A percentile compares a stretch with the other conserved stretches of the same genome.
Evolutionary conservation across 2,329 filamentous ascomycete genomes (phyloP).

Genomic region (Hymenoscyphus salicellus): DNA sequence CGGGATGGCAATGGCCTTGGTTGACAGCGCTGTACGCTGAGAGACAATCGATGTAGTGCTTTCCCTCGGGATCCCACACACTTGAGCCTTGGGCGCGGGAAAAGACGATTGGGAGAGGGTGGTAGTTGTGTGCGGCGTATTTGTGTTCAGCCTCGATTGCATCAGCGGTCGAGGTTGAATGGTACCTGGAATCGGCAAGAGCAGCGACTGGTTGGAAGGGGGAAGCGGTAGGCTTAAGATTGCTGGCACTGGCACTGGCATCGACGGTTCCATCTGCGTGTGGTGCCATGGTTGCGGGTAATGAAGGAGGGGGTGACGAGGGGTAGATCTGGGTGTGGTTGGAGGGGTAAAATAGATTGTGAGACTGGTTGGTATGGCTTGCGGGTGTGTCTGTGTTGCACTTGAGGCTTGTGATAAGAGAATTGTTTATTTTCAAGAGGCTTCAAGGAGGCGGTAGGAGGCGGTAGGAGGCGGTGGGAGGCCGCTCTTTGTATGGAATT

Average conservation of each 20-base stretch:
- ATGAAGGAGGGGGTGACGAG: slow-evolving; percentile 1
- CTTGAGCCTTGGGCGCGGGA: slow-evolving; percentile 77
- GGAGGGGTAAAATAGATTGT: neutral
- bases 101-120: slow-evolving; percentile 93
- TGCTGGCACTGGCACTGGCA: slow-evolving; percentile 36
- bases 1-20: slow-evolving; percentile 96
- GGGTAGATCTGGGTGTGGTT: neutral
- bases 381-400: neutral
- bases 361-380: neutral
- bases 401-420: neutral
- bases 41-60: slow-evolving; percentile 94
- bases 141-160: slow-evolving; percentile 80
- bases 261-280: slow-evolving; percentile 49
- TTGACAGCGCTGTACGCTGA: slow-evolving; percentile 98
- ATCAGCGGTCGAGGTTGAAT: slow-evolving; percentile 72
- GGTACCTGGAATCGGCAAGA: slow-evolving; percentile 48
- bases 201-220: slow-evolving; percentile 33
- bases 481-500: neutral
- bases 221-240: slow-evolving; percentile 35
- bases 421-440: neutral
- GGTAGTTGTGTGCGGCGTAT: slow-evolving; percentile 97
- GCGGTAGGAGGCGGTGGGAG: neutral
- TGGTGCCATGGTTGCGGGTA: slow-evolving; percentile 51
- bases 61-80: slow-evolving; percentile 96
- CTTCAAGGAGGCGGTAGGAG: neutral